A percentile compares a stretch with the other conserved stretches of the same genome.
These are phyloP conservation scores for Blastobotrys illinoisensis DNA, from an alignment of 1,139 yeast genomes.

Conservation along the genomic window DNA sequence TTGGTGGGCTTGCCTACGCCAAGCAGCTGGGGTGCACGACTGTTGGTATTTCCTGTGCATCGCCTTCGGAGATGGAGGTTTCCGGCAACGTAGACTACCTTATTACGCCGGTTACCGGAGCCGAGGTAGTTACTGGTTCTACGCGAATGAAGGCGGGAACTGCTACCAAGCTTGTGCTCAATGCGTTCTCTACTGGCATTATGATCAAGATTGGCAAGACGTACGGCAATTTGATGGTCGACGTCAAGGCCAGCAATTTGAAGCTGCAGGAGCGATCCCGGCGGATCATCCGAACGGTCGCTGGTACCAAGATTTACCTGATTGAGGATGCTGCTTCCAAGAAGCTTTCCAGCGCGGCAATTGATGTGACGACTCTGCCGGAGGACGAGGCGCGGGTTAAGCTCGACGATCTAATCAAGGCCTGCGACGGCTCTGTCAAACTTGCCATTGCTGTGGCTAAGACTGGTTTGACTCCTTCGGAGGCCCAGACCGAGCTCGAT, in stretches of 20 bases:
- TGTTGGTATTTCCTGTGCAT: conserved; percentile 24
- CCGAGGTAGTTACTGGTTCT: conserved; percentile 27
- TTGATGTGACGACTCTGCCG: not conserved
- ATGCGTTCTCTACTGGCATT: conserved; percentile 25
- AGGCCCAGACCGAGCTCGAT: conserved; percentile 15
- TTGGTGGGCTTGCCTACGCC: conserved; percentile 22
- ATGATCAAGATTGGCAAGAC: conserved; percentile 28
- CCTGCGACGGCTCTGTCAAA: conserved; percentile 19
- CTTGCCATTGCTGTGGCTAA: conserved; percentile 25
- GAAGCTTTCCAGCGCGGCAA: not conserved
- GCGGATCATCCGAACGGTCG: conserved; percentile 20
- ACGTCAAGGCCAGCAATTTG: conserved; percentile 22
- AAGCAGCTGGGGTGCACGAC: conserved; percentile 21
- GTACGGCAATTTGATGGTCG: conserved; percentile 28
- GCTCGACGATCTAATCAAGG: conserved; percentile 9
- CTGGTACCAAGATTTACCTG: conserved; percentile 15
- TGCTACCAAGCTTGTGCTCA: conserved; percentile 27
- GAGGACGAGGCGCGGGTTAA: conserved; percentile 5
- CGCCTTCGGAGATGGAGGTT: conserved; percentile 19
- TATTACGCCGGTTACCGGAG: conserved; percentile 24
- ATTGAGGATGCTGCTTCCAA: not conserved
- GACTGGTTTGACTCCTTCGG: conserved; percentile 20
- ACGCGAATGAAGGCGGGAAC: conserved; percentile 30
- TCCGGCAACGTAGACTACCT: conserved; percentile 19
- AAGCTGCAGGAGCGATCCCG: conserved; percentile 23